Evolutionary conservation across 306 rosid species (phyloP).

Genomic region (Cucurbita argyrosperma): DNA sequence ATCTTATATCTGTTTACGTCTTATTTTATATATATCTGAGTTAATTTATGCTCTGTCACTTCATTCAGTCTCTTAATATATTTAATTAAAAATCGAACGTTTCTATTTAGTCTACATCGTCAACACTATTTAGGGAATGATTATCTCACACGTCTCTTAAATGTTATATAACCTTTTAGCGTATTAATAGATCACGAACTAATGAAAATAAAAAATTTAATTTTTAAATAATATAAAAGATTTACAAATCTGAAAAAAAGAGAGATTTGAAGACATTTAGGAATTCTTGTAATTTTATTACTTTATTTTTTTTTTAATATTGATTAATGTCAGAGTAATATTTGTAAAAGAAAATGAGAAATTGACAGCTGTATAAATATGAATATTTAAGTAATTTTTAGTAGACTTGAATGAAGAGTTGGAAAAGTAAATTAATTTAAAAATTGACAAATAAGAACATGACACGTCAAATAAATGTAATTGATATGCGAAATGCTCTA

Average conservation of each 20-base stretch:
- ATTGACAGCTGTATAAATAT: not conserved
- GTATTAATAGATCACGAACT: too few species aligned
- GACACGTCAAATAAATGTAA: not conserved
- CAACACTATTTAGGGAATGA: rapidly evolving
- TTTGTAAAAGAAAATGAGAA: not conserved
- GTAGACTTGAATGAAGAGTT: not conserved
- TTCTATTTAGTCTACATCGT: not conserved
- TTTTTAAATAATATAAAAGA: not conserved
- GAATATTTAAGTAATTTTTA: not conserved
- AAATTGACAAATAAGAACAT: not conserved
- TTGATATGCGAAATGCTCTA: not conserved
- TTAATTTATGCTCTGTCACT: too few species aligned
- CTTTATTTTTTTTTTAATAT: not conserved
- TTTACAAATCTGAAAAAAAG: not conserved
- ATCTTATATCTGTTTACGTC: not conserved
- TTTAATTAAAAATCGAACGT: too few species aligned
- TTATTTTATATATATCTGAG: not conserved
- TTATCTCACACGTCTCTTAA: not conserved
- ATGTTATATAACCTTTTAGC: too few species aligned
- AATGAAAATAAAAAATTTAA: not conserved
- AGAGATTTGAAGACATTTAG: not conserved
- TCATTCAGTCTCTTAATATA: too few species aligned
- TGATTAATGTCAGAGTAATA: not conserved
- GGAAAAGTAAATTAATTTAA: not conserved
- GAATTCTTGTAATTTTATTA: not conserved